phyloP scores from a whole-genome alignment of 2,329 filamentous ascomycete genomes.

The Ustulina deusta region DNA sequence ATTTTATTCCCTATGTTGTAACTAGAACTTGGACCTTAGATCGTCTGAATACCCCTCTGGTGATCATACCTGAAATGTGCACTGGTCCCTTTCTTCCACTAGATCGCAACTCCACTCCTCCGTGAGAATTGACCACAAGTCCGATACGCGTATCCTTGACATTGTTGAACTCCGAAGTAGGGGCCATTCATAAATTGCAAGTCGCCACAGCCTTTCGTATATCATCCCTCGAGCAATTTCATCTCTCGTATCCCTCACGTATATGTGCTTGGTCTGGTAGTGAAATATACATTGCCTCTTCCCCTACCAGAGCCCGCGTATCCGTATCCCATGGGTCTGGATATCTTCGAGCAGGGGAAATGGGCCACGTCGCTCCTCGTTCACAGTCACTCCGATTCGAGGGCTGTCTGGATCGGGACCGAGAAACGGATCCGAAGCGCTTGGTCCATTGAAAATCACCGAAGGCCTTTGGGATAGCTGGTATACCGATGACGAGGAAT shows the following conservation, averaged over 20 bases:
- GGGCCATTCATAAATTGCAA: neutral
- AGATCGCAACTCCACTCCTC: no score
- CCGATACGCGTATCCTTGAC: neutral
- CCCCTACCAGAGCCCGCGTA: constrained; percentile 7
- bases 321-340: constrained; percentile 14
- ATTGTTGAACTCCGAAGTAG: neutral
- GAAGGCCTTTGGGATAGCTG: constrained; percentile 28
- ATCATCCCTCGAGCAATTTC: neutral
- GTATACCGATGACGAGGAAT: constrained; percentile 36
- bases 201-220: neutral
- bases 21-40: no score
- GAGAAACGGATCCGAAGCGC: neutral
- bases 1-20: no score
- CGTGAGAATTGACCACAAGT: neutral
- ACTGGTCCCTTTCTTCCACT: no score
- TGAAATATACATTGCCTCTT: neutral
- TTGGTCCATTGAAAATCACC: neutral
- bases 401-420: neutral
- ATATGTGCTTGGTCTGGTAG: neutral
- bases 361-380: neutral
- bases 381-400: neutral
- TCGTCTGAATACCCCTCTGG: no score
- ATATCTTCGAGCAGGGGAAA: neutral
- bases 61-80: no score
- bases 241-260: neutral